These are phyloP conservation scores for Solanum arcanum DNA, from an alignment of 257 asterid species.

Conservation along the genomic window DNA sequence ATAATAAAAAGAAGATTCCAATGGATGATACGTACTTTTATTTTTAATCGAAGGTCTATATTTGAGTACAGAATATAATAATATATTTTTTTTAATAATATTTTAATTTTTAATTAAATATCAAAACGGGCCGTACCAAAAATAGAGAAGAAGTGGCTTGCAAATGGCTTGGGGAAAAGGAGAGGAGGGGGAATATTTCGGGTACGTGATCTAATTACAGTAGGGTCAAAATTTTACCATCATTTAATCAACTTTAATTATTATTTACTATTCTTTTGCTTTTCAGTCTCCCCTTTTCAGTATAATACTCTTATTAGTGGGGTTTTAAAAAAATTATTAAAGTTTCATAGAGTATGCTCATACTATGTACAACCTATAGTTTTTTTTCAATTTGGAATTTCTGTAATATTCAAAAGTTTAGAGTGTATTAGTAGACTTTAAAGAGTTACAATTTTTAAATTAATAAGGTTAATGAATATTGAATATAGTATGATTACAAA, in stretches of 20 bases:
- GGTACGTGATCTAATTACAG: slow-evolving; percentile 22
- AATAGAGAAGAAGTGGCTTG: slow-evolving; percentile 17
- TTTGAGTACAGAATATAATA: too few species aligned
- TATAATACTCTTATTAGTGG: background rate
- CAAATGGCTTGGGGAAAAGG: slow-evolving; percentile 24
- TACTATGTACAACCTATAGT: background rate
- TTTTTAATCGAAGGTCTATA: background rate
- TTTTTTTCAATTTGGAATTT: background rate
- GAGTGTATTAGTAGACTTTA: background rate
- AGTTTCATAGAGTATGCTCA: background rate
- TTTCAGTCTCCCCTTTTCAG: background rate
- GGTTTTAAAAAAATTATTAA: background rate
- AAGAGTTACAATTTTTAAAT: background rate
- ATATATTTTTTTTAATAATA: accelerated
- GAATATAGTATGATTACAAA: background rate
- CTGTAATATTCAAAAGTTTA: background rate
- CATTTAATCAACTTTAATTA: background rate
- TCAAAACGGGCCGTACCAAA: accelerated
- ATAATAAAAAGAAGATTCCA: too few species aligned
- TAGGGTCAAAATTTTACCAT: slow-evolving; percentile 26
- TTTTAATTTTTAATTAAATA: accelerated
- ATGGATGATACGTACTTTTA: accelerated
- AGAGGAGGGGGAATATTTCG: slow-evolving; percentile 25
- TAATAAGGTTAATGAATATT: background rate
- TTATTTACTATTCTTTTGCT: background rate